These are phyloP conservation scores for Dillenia suffruticosa DNA, from an alignment of 164 flowering plant species.

Conservation along the genomic window DNA sequence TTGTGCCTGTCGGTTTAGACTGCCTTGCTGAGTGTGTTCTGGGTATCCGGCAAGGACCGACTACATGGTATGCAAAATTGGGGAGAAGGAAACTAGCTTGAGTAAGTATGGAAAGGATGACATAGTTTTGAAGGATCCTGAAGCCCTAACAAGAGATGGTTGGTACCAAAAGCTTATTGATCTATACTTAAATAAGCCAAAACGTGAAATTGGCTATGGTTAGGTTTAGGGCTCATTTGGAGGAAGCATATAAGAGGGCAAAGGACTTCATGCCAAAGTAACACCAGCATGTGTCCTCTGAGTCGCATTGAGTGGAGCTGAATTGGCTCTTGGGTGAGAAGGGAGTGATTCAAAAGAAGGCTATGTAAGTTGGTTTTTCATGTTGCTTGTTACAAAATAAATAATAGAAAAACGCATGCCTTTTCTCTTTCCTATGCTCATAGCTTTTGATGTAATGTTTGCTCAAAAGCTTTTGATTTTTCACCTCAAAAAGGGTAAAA, in stretches of 20 bases:
- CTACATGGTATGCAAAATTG: constrained; percentile 36
- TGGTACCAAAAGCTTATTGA: constrained; percentile 24
- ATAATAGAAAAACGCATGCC: no score
- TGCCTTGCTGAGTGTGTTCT: constrained; percentile 26
- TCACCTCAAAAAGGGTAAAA: no score
- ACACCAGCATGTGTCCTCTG: no score
- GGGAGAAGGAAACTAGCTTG: constrained; percentile 35
- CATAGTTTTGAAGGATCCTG: constrained; percentile 35
- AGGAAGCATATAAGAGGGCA: constrained; percentile 23
- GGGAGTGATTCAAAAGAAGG: no score
- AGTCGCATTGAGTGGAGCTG: no score
- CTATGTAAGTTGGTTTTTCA: no score
- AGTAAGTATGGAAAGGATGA: constrained; percentile 34
- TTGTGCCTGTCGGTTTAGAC: constrained; percentile 36
- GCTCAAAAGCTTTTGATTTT: no score
- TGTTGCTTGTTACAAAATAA: no score
- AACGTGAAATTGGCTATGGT: constrained; percentile 41
- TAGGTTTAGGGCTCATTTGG: constrained; percentile 25
- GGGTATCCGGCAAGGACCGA: constrained; percentile 31
- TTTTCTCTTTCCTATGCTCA: no score
- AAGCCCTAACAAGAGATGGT: constrained; percentile 11
- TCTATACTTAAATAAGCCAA: constrained; percentile 43
- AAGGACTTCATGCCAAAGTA: constrained; percentile 15
- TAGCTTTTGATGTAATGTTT: no score
- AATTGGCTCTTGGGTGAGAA: no score